These are phyloP conservation scores for Phytopythium montanum DNA, from an alignment of 352 stramenopile genomes.

Conservation along the genomic window DNA sequence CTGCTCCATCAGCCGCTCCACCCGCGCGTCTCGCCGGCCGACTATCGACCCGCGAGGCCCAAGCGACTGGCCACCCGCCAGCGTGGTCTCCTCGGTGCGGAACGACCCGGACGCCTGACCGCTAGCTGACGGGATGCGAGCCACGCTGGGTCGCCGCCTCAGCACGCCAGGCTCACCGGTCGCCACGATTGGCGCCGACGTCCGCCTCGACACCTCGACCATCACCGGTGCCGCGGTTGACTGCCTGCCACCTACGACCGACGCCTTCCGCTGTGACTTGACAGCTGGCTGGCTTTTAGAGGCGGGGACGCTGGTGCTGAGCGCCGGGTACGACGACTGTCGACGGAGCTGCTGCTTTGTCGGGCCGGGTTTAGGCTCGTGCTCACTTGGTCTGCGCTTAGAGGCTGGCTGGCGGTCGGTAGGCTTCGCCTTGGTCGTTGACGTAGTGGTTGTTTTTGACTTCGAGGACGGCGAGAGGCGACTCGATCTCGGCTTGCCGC, in stretches of 20 bases:
- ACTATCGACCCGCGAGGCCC: constrained; percentile 23
- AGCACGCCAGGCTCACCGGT: constrained; percentile 27
- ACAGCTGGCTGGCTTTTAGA: neutral
- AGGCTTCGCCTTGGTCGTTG: neutral
- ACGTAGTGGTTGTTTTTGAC: neutral
- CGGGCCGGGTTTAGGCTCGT: neutral
- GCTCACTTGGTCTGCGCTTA: constrained; percentile 3
- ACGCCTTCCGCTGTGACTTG: neutral
- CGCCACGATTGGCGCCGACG: constrained; percentile 41
- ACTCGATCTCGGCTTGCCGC: no score
- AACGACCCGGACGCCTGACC: neutral
- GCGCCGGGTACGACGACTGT: neutral
- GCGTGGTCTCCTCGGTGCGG: neutral
- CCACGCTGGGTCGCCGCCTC: constrained; percentile 46
- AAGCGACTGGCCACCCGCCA: neutral
- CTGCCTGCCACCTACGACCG: constrained; percentile 5
- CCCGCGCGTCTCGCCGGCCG: constrained; percentile 45
- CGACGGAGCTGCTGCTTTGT: neutral
- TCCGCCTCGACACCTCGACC: constrained; percentile 53
- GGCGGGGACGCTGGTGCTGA: neutral
- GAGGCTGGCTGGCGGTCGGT: neutral
- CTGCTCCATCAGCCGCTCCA: constrained; percentile 67
- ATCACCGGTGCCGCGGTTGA: constrained; percentile 26
- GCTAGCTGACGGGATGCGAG: constrained; percentile 32
- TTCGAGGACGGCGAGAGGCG: neutral